Evolutionary conservation across 1,284 basidiomycete species (phyloP), one percentile per base, ranked within the genome.

Genomic region (Phaffia rhodozyma): DNA sequence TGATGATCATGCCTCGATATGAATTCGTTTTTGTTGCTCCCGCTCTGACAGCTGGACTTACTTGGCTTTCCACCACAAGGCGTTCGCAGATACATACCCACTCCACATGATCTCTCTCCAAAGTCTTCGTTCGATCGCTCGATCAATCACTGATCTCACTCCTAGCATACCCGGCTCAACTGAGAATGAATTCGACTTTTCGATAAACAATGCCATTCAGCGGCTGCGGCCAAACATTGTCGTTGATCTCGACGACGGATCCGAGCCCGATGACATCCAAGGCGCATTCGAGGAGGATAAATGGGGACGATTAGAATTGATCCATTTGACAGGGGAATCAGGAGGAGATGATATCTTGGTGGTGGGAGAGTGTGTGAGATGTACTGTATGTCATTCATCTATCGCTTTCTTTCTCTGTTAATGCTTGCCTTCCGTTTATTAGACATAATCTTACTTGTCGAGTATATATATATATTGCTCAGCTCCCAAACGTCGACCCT

Each of bases 31-130:
- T 27, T 23, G 27, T n/a, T n/a, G 21, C 29, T 29, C 18, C 5
- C 9, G 55, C 27, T n/a, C 43, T 48, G 3, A 29, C 16, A 25
- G 20, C 53, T 30, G n/a, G 5, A 32, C 25, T 7, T 16, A 27
- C 27, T 4, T 58, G 20, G 29, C 21, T 27, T 2, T 27, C 51
- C 5, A 52, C 3, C n/a, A 27, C 23, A 13, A 64, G 63, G 59
- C 48, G 58, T 65, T 49, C 11, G 54, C 58, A 9, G 63, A 65
- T 48, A 65, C 63, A 25, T 65, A 65, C 50, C 52, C 63, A 7
- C 63, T 65, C 20, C 63, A 65, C 25, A 23, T 65, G 23, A 32
- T 65, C 27, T 51, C 63, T 5, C 30, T 65, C 5, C 23, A 52
- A 43, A 11, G 21, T 32, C 5, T 34, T 61, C 51, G 58, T 51